Evolutionary conservation across 1,284 basidiomycete species (phyloP).

Genomic region (Trichosporon sp.): DNA sequence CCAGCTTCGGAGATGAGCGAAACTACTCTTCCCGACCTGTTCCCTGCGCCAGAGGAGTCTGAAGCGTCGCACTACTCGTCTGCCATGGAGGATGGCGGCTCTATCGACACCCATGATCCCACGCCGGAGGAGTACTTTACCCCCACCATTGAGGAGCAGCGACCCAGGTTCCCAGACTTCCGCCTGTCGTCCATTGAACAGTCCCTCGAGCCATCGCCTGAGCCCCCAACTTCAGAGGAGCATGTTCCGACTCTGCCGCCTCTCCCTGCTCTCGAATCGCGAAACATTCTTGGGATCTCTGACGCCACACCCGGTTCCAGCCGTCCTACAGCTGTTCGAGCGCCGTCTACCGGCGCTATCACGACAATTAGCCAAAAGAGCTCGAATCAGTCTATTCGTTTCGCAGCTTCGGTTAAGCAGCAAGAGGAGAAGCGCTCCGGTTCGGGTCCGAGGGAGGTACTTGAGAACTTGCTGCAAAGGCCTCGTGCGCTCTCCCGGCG

Average conservation of each 20-base stretch:
- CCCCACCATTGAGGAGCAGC: slow-evolving; percentile 6
- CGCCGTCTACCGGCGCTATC: background rate
- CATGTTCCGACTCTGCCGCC: background rate
- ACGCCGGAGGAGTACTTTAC: background rate
- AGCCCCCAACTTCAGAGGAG: background rate
- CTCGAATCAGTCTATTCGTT: slow-evolving; percentile 11
- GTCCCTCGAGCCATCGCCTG: background rate
- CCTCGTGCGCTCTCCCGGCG: slow-evolving; percentile 11
- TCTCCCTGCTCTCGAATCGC: background rate
- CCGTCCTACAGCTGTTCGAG: background rate
- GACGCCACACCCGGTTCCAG: background rate
- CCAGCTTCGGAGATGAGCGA: slow-evolving; percentile 25
- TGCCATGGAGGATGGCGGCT: slow-evolving; percentile 19
- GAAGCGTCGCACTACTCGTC: slow-evolving; percentile 27
- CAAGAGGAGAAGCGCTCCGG: slow-evolving; percentile 4
- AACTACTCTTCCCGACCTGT: slow-evolving; percentile 29
- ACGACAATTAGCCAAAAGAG: slow-evolving; percentile 1
- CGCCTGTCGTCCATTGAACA: background rate
- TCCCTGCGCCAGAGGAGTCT: slow-evolving; percentile 27
- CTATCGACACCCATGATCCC: background rate
- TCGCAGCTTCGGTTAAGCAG: slow-evolving; percentile 9
- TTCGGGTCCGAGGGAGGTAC: background rate
- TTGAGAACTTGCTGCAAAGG: slow-evolving; percentile 20
- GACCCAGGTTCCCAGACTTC: background rate
- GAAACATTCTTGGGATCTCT: background rate